A percentile compares a stretch with the other conserved stretches of the same genome.
These are phyloP conservation scores for Ramaria sp. DNA, from an alignment of 768 basidiomycete species.

Conservation along the genomic window DNA sequence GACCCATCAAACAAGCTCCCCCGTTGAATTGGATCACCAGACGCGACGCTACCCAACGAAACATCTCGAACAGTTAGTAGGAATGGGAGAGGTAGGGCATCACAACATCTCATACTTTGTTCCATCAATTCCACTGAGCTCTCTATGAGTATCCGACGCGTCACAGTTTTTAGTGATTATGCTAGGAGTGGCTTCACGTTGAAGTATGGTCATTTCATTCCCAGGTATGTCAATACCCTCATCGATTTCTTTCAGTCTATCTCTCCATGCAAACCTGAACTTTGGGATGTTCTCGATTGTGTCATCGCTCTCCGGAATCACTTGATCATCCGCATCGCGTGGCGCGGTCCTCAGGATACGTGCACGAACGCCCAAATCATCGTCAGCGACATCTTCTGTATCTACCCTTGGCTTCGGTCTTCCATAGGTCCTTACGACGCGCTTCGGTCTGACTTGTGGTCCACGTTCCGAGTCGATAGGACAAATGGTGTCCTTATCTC, in stretches of 20 bases:
- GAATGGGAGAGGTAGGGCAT: neutral
- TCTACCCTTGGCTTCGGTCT: neutral
- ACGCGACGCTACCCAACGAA: neutral
- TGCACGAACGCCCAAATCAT: neutral
- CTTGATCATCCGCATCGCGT: conserved; percentile 1
- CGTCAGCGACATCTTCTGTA: neutral
- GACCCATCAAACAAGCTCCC: conserved; percentile 2
- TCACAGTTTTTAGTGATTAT: neutral
- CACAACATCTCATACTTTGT: neutral
- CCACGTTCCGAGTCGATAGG: neutral
- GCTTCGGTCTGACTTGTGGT: neutral
- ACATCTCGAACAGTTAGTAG: neutral
- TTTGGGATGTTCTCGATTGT: neutral
- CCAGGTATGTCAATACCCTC: conserved; percentile 20
- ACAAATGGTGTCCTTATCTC: neutral
- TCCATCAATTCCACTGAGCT: neutral
- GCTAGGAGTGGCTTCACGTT: neutral
- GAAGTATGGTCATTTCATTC: neutral
- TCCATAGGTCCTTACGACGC: conserved; percentile 8
- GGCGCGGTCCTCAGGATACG: conserved; percentile 7
- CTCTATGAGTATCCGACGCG: neutral
- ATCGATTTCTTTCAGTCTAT: conserved; percentile 31
- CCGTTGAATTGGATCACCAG: neutral
- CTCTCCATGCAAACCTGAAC: conserved; percentile 31
- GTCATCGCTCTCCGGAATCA: conserved; percentile 10